phyloP scores from a whole-genome alignment of 1,284 basidiomycete genomes.

The Entoloma clypeatum region DNA sequence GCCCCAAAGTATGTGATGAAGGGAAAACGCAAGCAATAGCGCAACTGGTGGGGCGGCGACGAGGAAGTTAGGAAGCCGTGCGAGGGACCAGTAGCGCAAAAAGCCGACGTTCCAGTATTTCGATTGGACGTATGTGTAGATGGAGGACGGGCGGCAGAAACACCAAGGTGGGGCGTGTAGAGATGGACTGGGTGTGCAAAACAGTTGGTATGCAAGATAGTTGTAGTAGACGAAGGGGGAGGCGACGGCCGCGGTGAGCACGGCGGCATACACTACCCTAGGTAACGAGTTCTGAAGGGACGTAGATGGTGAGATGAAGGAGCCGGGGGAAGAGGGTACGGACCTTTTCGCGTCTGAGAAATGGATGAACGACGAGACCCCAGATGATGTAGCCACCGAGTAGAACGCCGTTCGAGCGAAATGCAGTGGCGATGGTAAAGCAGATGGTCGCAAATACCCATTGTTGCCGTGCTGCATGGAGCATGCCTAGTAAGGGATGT shows the following conservation, averaged over 20 bases:
- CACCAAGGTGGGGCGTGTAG: conserved; percentile 60
- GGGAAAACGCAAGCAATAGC: conserved; percentile 46
- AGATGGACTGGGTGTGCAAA: conserved; percentile 50
- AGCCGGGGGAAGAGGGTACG: conserved; percentile 14
- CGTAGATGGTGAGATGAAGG: conserved; percentile 11
- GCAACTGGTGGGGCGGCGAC: conserved; percentile 72
- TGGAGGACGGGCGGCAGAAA: conserved; percentile 49
- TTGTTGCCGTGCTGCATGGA: conserved; percentile 45
- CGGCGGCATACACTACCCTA: conserved; percentile 31
- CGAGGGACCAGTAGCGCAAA: conserved; percentile 80
- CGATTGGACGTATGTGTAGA: conserved; percentile 82
- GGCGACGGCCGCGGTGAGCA: conserved; percentile 45
- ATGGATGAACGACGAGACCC: conserved; percentile 56
- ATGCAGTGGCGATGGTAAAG: conserved; percentile 64
- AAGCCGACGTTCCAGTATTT: conserved; percentile 90
- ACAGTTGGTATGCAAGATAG: conserved; percentile 55
- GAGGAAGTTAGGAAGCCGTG: conserved; percentile 87
- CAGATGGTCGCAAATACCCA: conserved; percentile 54
- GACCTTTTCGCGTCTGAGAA: conserved; percentile 37
- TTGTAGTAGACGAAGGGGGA: conserved; percentile 75
- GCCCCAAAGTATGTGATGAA: conserved; percentile 31
- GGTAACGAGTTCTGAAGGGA: conserved; percentile 30
- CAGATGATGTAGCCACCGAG: conserved; percentile 74
- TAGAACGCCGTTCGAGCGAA: conserved; percentile 84
- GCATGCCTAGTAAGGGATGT: conserved; percentile 47